Evolutionary conservation across 192 early-diverging fungal species (phyloP), one percentile per base, ranked within the genome.

Genomic region (Mortierella claussenii): DNA sequence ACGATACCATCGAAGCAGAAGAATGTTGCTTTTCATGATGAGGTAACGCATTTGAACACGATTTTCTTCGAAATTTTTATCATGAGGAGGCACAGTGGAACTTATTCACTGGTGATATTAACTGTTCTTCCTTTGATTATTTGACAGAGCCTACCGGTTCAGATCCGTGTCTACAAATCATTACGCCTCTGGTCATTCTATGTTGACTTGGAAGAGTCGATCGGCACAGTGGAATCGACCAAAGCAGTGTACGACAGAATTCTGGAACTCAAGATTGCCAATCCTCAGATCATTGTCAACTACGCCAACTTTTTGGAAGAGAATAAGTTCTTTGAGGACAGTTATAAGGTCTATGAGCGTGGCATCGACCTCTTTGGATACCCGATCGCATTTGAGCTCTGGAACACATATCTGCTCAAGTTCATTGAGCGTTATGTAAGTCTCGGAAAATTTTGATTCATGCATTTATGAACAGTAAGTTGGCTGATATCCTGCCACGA

Each of bases 341-440:
- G 91, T 31, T 99, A 94, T 86, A 89, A 91, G 74, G 94, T 93
- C 4, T 99, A 95, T 69, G 98, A 99, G 71, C 91, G 94, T 58
- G 98, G 97, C 10, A 95, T 99, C 68, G 92, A 95, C 13, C 75
- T 90, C n/a, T 98, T 99, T 70, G 95, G 95, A 18, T 98, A 92
- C 70, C 97, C 98, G 0, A 93, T 97, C 55, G 96, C 98, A 1
- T 92, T 96, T 71, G 98, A 99, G 63, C 84, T 99, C 42, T 99
- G 98, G 98, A 97, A 93, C 78, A 81, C 97, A 21, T 99, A 99
- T 82, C 81, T 99, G 48, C 81, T 85, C 15, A 90, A 91, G 65
- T 98, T 98, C 61, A 81, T 95, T 24, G 69, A 73, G 17, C 93
- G 97, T 32, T 97, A 95, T 78, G 86, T 83, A 82, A 79, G 82